Evolutionary conservation across 2,329 filamentous ascomycete species (phyloP).

Genomic region (Alternaria solani): DNA sequence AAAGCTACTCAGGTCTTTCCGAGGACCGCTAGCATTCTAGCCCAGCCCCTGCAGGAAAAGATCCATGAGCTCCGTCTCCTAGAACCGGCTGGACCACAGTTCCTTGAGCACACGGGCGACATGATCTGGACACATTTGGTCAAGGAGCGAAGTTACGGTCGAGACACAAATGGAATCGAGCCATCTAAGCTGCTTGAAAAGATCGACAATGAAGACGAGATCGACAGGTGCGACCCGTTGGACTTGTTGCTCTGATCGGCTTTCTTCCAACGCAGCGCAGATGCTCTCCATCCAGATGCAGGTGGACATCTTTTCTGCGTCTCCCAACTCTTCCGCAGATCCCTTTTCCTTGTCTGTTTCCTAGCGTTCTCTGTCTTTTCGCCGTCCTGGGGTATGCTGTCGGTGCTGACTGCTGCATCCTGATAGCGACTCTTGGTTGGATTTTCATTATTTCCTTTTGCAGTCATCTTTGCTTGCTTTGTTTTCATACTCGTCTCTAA

Average conservation of each 20-base stretch:
- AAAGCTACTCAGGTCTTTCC: background rate
- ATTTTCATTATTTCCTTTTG: background rate
- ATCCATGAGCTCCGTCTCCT: background rate
- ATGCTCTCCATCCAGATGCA: background rate
- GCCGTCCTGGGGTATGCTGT: background rate
- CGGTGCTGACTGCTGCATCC: background rate
- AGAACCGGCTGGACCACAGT: background rate
- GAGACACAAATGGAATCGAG: background rate
- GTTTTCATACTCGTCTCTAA: background rate
- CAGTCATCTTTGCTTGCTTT: background rate
- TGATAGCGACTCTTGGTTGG: background rate
- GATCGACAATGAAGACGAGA: background rate
- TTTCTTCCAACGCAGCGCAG: background rate
- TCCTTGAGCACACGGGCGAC: background rate
- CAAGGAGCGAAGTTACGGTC: background rate
- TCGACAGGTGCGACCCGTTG: background rate
- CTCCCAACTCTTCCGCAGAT: background rate
- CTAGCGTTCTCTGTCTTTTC: background rate
- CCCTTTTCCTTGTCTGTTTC: background rate
- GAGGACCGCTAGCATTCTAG: background rate
- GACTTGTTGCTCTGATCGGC: background rate
- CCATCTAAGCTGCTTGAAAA: background rate
- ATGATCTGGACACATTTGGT: background rate
- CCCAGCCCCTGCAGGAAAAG: background rate
- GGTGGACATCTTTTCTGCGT: background rate